Evolutionary conservation across 2,329 filamentous ascomycete species (phyloP), one percentile per base, ranked within the genome.

Genomic region (Whalleya microplaca): DNA sequence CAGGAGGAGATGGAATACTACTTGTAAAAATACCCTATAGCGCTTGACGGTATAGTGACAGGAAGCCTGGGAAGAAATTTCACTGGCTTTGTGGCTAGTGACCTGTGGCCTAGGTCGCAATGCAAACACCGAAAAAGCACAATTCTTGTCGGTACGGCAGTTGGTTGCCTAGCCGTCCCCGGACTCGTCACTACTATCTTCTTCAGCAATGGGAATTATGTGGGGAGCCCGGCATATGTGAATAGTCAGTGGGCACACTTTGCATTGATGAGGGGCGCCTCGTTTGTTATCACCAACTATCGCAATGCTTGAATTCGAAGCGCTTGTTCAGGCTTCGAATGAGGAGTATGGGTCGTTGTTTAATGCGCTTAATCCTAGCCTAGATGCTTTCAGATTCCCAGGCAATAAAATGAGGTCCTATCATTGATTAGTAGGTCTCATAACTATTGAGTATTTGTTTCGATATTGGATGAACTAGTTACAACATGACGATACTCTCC

Each of bases 381-480:
- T 64, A 9, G 43, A 54, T 19, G 47, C 49, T n/a, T 64, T 61
- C 48, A 48, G 56, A 8, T 45, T 59, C 14, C 41, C 41, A 23
- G 60, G 62, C 10, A 60, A 60, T 1, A 63, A 63, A 40, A 40
- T 63, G 2, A 4, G 63, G 21, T 41, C 78, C 56, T 83, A 74
- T 70, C 81, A 84, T 66, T 79, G 80, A 43, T 55, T 67, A 21
- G 62, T 65, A 52, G 45, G 60, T 57, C 2, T 3, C 16, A 7
- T 16, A 12, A 19, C 16, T 46, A 9, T 46, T 45, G 4, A 18
- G 37, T 18, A 2, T 5, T 21, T 16, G 12, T 32, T 5, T 51
- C 5, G 44, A 29, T 6, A n/a, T 16, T 47, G 18, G 20, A 18
- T 41, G 23, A 32, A 51, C 32, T 42, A 2, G 27, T 42, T 4